Base-by-base conservation (phyloP, 2,329 filamentous ascomycete genomes). In the Cercospora sesami region DNA sequence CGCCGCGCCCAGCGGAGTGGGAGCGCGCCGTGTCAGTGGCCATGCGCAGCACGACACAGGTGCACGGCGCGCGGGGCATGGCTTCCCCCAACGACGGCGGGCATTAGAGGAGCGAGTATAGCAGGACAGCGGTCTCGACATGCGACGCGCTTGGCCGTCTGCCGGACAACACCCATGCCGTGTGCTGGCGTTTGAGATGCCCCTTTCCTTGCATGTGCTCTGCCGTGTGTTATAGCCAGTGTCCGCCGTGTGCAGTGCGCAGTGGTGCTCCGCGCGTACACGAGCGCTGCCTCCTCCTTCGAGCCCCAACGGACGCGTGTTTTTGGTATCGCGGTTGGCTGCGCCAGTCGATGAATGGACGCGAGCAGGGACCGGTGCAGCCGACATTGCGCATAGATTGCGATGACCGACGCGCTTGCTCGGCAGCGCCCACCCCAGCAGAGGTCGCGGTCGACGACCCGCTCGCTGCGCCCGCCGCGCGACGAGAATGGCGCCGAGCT, bases 191-290 rank as follows among this genome's bases (percentile, higher is more conserved):
- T 58, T 36, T 58, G 23, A 66, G 36, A 30, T 16, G 64, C 64
- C 59, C 64, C 64, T 63, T 66, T 62, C 64, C 64, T 63, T 58
- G 59, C 59, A 61, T 30, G 42, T 39, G 53, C 64, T 14, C 33
- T 55, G 53, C 64, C 33, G 59, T 62, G 21, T 28, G 63, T 48
- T 26, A 59, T 51, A 51, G 45, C 45, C 36, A 14, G 30, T 23
- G 63, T 23, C 39, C 39, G 60, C 42, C 18, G 45, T 51, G 45
- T 21, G 36, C 36, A 42, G 36, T 42, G 36, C 36, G 59, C 36
- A 31, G 23, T 62, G 14, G 39, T 48, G 18, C 12, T 51, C 39
- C 36, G 36, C 36, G 39, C 4, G 60, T 28, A 5, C 36, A 9
- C 28, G 60, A 48, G 21, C 42, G 28, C 23, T 62, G 60, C 36